Evolutionary conservation across 192 early-diverging fungal species (phyloP).

Genomic region (Coemansia sp.): DNA sequence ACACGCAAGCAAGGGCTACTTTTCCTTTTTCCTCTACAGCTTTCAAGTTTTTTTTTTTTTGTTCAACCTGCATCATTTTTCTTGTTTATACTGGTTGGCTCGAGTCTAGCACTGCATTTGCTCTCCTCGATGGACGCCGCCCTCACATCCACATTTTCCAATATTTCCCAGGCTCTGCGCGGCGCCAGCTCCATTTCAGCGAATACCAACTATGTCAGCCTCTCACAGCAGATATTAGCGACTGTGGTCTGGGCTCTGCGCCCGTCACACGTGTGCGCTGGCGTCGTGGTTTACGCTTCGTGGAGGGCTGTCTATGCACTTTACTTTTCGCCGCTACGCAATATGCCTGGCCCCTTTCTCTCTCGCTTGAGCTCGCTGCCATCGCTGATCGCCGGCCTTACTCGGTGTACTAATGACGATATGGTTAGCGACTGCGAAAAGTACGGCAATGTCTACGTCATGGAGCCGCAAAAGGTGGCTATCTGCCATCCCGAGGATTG

Average conservation of each 20-base stretch:
- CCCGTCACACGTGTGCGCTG: neutral
- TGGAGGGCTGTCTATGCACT: constrained; percentile 9
- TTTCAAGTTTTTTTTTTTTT: neutral
- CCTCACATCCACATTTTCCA: neutral
- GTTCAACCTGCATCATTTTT: neutral
- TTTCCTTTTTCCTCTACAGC: no score
- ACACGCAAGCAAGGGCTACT: neutral
- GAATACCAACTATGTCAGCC: neutral
- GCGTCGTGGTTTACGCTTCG: neutral
- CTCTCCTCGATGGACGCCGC: neutral
- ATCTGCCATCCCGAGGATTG: constrained; percentile 40
- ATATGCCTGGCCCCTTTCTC: constrained; percentile 22
- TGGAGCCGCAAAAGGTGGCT: constrained; percentile 29
- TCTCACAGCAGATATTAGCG: neutral
- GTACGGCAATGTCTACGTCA: constrained; percentile 32
- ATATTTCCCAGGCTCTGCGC: neutral
- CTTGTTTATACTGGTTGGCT: neutral
- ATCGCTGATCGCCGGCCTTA: constrained; percentile 10
- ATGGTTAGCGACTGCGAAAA: constrained; percentile 13
- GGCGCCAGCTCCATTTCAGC: neutral
- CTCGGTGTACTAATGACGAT: constrained; percentile 24
- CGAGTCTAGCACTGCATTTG: neutral
- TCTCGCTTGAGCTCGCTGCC: constrained; percentile 17
- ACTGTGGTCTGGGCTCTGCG: neutral
- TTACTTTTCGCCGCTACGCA: constrained; percentile 28